Conservation (phyloP, 2,329 filamentous ascomycete species). For the Ilyonectria sp. region DNA sequence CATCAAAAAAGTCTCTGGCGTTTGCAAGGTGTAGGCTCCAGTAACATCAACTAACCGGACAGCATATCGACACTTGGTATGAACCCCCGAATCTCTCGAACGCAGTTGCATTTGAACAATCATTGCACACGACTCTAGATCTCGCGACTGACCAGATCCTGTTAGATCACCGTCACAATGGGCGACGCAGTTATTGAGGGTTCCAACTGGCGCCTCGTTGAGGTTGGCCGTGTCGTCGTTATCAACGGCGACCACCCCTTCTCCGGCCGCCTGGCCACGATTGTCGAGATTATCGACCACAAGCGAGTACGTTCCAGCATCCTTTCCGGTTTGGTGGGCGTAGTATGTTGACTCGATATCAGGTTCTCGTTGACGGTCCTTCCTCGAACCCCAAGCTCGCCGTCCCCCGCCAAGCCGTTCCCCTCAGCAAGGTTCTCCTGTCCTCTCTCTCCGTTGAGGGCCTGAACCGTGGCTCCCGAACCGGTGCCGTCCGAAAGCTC, state of each 20-base stretch:
- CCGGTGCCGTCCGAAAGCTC: slow-evolving; percentile 84
- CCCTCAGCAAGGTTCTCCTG: slow-evolving; percentile 87
- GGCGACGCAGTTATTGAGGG: slow-evolving; percentile 86
- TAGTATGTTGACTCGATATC: slow-evolving; percentile 48
- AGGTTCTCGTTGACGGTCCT: slow-evolving; percentile 98
- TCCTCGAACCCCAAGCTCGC: slow-evolving; percentile 83
- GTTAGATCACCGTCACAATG: slow-evolving; percentile 79
- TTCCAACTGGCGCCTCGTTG: slow-evolving; percentile 94
- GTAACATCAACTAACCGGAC: slow-evolving; percentile 57
- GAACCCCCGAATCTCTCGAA: slow-evolving; percentile 51
- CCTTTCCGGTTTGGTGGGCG: slow-evolving; percentile 25
- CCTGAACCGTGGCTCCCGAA: slow-evolving; percentile 88
- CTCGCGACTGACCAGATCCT: slow-evolving; percentile 53
- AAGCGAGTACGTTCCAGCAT: slow-evolving; percentile 88
- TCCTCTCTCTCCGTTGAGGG: slow-evolving; percentile 90
- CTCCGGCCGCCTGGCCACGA: slow-evolving; percentile 89
- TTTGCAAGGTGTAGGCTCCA: slow-evolving; percentile 56
- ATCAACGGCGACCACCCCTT: slow-evolving; percentile 85
- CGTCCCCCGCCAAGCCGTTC: slow-evolving; percentile 89
- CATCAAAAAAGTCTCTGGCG: slow-evolving; percentile 59
- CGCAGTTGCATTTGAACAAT: slow-evolving; percentile 44
- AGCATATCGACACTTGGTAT: slow-evolving; percentile 59
- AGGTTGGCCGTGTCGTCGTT: slow-evolving; percentile 97
- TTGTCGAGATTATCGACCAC: slow-evolving; percentile 99
- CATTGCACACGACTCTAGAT: slow-evolving; percentile 46